A percentile compares a stretch with the other conserved stretches of the same genome.
These are phyloP conservation scores for Hemisphaericaspora xylofermentans DNA, from an alignment of 1,139 yeast species.

Conservation along the genomic window DNA sequence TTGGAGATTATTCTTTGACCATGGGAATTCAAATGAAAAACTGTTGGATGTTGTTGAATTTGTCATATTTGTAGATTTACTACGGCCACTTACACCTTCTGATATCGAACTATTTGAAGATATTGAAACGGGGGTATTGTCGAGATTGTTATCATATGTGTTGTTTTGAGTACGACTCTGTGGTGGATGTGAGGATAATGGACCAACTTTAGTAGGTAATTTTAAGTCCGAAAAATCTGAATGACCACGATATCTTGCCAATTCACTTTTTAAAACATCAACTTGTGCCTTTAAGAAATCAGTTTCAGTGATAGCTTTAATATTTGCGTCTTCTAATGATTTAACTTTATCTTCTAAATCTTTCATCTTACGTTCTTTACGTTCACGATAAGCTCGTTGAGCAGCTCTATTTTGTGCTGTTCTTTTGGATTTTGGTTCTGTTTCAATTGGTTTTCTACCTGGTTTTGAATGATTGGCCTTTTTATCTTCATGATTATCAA, in stretches of 20 bases:
- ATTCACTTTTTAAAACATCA: conserved; percentile 67
- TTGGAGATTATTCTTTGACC: conserved; percentile 29
- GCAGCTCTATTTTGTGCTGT: conserved; percentile 98
- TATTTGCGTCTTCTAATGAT: conserved; percentile 66
- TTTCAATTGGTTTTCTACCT: conserved; percentile 70
- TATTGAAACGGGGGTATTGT: conserved; percentile 16
- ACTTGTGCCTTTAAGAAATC: conserved; percentile 78
- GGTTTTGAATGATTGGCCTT: conserved; percentile 43
- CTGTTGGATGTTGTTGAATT: conserved; percentile 18
- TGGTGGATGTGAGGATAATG: conserved; percentile 24
- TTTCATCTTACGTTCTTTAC: conserved; percentile 84
- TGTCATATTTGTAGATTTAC: conserved; percentile 18
- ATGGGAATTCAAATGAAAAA: conserved; percentile 33
- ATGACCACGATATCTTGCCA: conserved; percentile 59
- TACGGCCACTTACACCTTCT: no score
- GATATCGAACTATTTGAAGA: conserved; percentile 13
- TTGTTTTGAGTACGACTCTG: no score
- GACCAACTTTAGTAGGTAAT: conserved; percentile 36
- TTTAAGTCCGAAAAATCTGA: conserved; percentile 36
- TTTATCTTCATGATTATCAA: conserved; percentile 32
- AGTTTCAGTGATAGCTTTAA: conserved; percentile 63
- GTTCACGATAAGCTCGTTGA: conserved; percentile 92
- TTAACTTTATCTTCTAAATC: conserved; percentile 81
- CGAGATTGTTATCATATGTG: conserved; percentile 12
- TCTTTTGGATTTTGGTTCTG: conserved; percentile 82